Conservation (phyloP, 2,329 filamentous ascomycete genomes). For the Aspergillus persii region DNA sequence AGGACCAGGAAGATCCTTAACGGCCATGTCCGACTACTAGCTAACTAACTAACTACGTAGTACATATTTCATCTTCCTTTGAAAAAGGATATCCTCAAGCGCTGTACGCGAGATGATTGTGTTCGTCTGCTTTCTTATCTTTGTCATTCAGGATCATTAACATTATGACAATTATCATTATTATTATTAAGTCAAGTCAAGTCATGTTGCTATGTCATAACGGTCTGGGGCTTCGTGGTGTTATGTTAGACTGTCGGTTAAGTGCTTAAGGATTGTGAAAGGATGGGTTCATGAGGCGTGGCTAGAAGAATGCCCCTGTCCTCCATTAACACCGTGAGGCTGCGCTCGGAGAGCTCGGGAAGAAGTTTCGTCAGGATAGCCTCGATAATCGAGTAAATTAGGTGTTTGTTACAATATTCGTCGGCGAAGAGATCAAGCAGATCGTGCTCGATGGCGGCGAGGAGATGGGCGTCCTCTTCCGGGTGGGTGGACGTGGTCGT, state of each 20-base stretch:
- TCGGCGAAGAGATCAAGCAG: conserved; percentile 75
- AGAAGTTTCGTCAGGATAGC: conserved; percentile 75
- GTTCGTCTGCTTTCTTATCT: neutral
- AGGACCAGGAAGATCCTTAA: neutral
- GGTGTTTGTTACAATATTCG: conserved; percentile 86
- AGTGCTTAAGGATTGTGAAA: neutral
- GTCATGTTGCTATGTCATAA: neutral
- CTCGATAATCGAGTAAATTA: conserved; percentile 81
- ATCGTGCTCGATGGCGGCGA: conserved; percentile 59
- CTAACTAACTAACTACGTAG: no score
- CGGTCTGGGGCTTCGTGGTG: neutral
- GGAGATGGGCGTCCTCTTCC: conserved; percentile 49
- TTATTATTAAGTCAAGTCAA: neutral
- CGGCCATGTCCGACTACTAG: neutral
- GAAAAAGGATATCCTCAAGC: neutral
- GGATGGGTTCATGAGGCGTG: conserved; percentile 11
- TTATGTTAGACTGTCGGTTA: neutral
- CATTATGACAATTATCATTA: neutral
- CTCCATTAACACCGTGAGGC: conserved; percentile 68
- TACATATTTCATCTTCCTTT: no score
- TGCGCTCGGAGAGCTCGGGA: conserved; percentile 75
- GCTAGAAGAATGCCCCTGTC: conserved; percentile 57
- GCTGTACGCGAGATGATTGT: neutral
- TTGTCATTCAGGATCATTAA: neutral
- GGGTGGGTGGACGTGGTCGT: neutral